Evolutionary conservation across 2,329 filamentous ascomycete genomes (phyloP).

Genomic region (Coniochaeta sp.): DNA sequence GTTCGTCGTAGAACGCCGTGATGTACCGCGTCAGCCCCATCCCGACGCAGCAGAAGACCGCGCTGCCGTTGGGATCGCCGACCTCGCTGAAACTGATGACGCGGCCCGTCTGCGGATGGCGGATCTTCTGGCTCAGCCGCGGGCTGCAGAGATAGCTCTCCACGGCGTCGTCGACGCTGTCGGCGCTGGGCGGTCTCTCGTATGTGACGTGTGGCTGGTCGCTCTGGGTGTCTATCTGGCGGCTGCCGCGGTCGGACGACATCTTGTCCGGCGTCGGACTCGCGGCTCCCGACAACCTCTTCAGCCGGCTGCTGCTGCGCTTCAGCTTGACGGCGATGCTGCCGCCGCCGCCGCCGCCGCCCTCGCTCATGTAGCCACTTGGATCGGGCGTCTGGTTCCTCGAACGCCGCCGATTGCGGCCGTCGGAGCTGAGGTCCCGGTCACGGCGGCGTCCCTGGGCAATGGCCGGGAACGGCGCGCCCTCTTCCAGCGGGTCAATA

Average conservation of each 20-base stretch:
- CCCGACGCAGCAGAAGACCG: constrained; percentile 92
- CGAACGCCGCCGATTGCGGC: constrained; percentile 35
- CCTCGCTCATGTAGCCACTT: constrained; percentile 25
- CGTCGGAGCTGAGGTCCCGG: constrained; percentile 38
- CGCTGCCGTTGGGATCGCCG: constrained; percentile 82
- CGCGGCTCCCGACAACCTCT: constrained; percentile 45
- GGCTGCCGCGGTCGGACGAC: constrained; percentile 8
- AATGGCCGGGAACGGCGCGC: constrained; percentile 63
- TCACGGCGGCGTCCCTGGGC: constrained; percentile 51
- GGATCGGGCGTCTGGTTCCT: constrained; percentile 41
- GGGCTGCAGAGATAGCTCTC: constrained; percentile 77
- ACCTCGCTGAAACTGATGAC: constrained; percentile 95
- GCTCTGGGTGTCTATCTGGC: constrained; percentile 15
- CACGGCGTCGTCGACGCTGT: constrained; percentile 85
- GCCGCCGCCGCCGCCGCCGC: constrained; percentile 10
- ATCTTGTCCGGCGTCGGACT: constrained; percentile 32
- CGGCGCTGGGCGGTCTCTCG: constrained; percentile 69
- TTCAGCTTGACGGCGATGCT: constrained; percentile 31
- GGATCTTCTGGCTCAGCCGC: constrained; percentile 79
- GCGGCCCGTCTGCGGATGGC: constrained; percentile 77
- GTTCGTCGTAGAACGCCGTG: constrained; percentile 93
- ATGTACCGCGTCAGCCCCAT: constrained; percentile 97
- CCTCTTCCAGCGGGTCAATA: constrained; percentile 45
- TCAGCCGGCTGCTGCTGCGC: constrained; percentile 50
- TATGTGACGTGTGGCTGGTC: constrained; percentile 44